Percentiles rank a stretch among this genome's conserved stretches.
These are phyloP conservation scores for Ensete ventricosum DNA, from an alignment of 176 grass and related monocot species.

Conservation along the genomic window DNA sequence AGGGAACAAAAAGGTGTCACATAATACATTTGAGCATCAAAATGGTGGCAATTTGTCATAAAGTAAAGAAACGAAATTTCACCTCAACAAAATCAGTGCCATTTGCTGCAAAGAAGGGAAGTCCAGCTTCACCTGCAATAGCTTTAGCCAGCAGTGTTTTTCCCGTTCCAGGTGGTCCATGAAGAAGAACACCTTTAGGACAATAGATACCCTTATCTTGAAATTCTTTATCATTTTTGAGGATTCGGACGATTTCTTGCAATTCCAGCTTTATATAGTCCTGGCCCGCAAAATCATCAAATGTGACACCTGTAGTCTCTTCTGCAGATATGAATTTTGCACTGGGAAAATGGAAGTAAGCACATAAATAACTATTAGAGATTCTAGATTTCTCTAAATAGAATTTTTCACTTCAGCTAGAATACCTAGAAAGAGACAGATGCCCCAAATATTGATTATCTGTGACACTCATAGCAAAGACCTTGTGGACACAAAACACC, in stretches of 20 bases:
- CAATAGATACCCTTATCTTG: constrained; percentile 32
- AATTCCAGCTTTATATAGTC: constrained; percentile 28
- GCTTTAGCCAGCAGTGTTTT: constrained; percentile 30
- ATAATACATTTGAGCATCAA: background rate
- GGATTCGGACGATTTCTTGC: constrained; percentile 27
- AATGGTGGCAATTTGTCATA: background rate
- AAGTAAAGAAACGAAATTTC: background rate
- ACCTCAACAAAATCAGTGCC: constrained; percentile 35
- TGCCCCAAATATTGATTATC: too few relatives aligned
- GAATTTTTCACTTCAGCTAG: background rate
- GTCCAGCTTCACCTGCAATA: constrained; percentile 28
- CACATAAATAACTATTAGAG: background rate
- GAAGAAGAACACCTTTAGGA: constrained; percentile 28
- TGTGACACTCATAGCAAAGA: too few relatives aligned
- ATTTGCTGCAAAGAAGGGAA: constrained; percentile 31
- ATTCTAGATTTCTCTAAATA: background rate
- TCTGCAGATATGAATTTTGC: constrained; percentile 31
- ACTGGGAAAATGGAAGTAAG: background rate
- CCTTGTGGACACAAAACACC: too few relatives aligned
- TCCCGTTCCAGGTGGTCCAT: constrained; percentile 29
- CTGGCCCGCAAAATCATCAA: constrained; percentile 31
- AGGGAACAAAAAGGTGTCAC: background rate
- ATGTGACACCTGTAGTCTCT: constrained; percentile 28
- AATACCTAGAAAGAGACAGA: too few relatives aligned
- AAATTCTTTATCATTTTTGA: constrained; percentile 31